A percentile compares a stretch with the other conserved stretches of the same genome.
phyloP scores from a whole-genome alignment of 2,329 filamentous ascomycete species.

The Tolypocladium ovalisporum region DNA sequence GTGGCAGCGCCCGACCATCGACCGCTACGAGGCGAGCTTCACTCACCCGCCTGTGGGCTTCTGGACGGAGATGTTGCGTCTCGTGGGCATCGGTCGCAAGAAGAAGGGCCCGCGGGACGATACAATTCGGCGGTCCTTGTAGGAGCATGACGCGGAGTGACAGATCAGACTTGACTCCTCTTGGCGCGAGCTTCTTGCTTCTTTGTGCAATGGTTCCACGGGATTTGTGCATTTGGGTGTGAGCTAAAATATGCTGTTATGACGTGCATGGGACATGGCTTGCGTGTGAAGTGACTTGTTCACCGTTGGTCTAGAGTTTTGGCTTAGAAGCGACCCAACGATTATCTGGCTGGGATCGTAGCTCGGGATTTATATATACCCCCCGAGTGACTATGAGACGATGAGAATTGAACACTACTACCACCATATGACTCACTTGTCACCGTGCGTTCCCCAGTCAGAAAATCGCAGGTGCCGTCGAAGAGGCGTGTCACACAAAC shows the following conservation, averaged over 20 bases:
- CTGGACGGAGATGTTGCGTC: conserved; percentile 40
- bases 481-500: too few relatives aligned
- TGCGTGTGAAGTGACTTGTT: background rate
- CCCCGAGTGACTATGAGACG: background rate
- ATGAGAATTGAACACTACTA: background rate
- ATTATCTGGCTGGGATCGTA: background rate
- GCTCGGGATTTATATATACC: background rate
- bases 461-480: too few relatives aligned
- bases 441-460: too few relatives aligned
- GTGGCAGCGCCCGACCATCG: conserved; percentile 49
- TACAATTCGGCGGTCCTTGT: background rate
- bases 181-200: background rate
- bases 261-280: background rate
- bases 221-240: background rate
- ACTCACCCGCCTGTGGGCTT: conserved; percentile 37
- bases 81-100: conserved; percentile 27
- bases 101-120: conserved; percentile 7
- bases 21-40: conserved; percentile 45
- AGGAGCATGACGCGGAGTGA: background rate
- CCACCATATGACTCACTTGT: background rate
- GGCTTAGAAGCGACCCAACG: background rate
- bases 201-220: background rate
- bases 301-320: background rate
- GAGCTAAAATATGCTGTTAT: background rate
- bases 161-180: background rate